Evolutionary conservation across 257 asterid species (phyloP), one percentile per base, ranked within the genome.

Genomic region (Nicotiana tabacum): DNA sequence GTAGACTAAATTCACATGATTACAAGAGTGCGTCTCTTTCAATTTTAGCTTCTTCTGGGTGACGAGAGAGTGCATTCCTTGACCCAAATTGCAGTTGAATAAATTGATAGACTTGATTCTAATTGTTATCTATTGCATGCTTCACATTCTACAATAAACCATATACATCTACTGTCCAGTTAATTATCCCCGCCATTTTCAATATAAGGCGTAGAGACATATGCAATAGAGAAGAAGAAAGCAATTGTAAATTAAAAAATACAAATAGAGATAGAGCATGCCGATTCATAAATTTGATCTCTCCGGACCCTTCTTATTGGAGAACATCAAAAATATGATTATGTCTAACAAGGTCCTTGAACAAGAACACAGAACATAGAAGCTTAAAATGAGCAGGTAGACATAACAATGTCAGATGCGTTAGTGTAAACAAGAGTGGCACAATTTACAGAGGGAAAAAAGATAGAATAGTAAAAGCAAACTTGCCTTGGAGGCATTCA

Each of bases 401-500:
- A 48, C 8, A 27, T 43, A 43, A 39, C 56, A 15, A 74, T 27
- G 43, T 46, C 21, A 46, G 43, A 27, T 74, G 43, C 9, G 1
- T 27, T 48, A 27, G 43, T 27, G 15, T 48, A 48, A 74, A 48
- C 12, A 74, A 8, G 8, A 27, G 64, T 48, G 43, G 61, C 43
- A 74, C 61, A 74, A 48, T 48, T 74, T 5, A n/a, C 24, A 74
- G 27, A 48, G 57, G 57, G 48, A 17, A 29, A 12, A 65, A 53
- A 66, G 18, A 66, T 13, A 10, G 83, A 48, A 66, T 48, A 46
- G 66, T 33, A 57, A 32, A 35, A 81, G 78, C 46, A 66, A 48
- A 83, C 88, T 83, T 85, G 95, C 98, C 87, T 91, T 83, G 77
- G 99, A 90, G 72, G 98, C 98, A 83, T 96, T 91, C 78, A 88